Conservation (phyloP, 805 yeast genomes). For the Ogataea ramenticola region DNA sequence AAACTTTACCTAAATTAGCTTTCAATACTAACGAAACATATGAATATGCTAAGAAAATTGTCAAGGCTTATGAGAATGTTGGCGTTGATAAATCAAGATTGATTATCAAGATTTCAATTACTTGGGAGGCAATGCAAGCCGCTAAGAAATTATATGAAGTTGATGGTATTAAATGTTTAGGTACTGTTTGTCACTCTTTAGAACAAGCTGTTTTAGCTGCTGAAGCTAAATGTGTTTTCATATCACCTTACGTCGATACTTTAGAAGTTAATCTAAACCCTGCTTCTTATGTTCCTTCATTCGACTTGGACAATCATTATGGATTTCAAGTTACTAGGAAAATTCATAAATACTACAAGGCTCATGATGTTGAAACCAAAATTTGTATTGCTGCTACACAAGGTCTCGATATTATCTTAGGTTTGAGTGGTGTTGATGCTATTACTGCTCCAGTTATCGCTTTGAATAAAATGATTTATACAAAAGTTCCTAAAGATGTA, state of each 20-base stretch:
- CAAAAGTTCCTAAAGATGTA: constrained; percentile 21
- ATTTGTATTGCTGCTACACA: constrained; percentile 29
- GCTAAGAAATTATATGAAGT: constrained; percentile 16
- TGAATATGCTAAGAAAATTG: constrained; percentile 19
- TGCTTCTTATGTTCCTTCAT: constrained; percentile 16
- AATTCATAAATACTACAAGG: constrained; percentile 27
- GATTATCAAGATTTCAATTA: constrained; percentile 28
- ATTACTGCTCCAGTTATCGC: constrained; percentile 26
- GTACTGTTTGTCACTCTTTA: constrained; percentile 29
- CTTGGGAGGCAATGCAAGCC: constrained; percentile 29
- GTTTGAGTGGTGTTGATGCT: constrained; percentile 28
- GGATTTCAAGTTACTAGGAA: constrained; percentile 22
- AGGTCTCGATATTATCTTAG: constrained; percentile 20
- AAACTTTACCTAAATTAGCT: constrained; percentile 21
- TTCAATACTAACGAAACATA: constrained; percentile 20
- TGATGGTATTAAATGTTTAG: constrained; percentile 23
- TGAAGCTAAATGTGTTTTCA: constrained; percentile 27
- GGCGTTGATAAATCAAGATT: constrained; percentile 25
- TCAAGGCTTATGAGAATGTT: constrained; percentile 23
- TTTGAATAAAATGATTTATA: constrained; percentile 18
- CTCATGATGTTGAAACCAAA: constrained; percentile 22
- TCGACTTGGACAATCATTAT: not conserved
- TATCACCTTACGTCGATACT: constrained; percentile 29
- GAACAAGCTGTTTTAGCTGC: constrained; percentile 31
- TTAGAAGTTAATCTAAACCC: constrained; percentile 21